Evolutionary conservation across 768 basidiomycete species (phyloP).

Genomic region (Trametes meyenii): DNA sequence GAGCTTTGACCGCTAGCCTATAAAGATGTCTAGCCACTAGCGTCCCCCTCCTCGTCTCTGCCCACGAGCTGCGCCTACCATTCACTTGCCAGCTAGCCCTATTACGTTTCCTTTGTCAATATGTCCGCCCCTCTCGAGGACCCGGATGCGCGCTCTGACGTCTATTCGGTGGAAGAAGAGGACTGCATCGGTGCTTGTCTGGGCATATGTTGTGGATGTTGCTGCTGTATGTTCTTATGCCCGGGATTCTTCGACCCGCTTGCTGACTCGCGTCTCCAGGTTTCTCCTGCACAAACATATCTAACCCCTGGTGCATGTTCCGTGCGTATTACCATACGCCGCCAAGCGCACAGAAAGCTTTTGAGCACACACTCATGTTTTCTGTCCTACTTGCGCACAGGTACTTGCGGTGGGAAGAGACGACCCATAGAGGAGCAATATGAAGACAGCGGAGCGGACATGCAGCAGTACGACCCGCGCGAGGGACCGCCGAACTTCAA

Average conservation of each 20-base stretch:
- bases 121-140: neutral
- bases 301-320: constrained; percentile 4
- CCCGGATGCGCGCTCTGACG: neutral
- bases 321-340: neutral
- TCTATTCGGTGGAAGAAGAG: neutral
- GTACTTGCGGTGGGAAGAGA: no score
- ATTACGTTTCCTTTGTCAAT: neutral
- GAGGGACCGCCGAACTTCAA: no score
- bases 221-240: constrained; percentile 1
- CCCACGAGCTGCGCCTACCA: neutral
- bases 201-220: constrained; percentile 4
- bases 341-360: no score
- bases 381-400: neutral
- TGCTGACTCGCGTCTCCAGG: neutral
- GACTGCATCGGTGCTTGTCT: neutral
- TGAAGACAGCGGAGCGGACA: no score
- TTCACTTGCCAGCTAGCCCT: neutral
- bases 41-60: neutral
- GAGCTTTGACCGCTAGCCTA: no score
- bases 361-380: neutral
- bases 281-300: neutral
- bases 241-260: neutral
- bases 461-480: no score
- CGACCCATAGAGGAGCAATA: no score
- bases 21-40: neutral